Base-by-base conservation (phyloP, 192 early-diverging fungal species). In the Gamsiella multidivaricata region DNA sequence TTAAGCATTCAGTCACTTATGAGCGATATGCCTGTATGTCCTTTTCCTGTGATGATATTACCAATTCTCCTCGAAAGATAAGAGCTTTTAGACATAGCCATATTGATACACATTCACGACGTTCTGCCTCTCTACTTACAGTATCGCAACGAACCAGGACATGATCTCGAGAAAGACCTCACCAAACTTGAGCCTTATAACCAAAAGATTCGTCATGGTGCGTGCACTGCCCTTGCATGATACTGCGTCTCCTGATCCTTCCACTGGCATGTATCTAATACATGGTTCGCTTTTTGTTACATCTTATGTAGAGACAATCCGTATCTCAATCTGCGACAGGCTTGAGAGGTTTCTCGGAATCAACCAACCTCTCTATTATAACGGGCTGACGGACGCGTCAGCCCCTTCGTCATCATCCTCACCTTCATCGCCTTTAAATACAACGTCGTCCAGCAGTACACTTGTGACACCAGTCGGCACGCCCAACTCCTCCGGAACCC, bases 111-210 rank as follows among this genome's bases (percentile, higher is more conserved):
- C n/a, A n/a, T n/a, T n/a, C n/a, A n/a, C n/a, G n/a, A n/a, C 8
- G 20, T 53, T 53, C 51, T n/a, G n/a, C n/a, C n/a, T n/a, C 23
- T 53, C 7, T 41, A 6, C 15, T 20, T 14, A 2, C 22, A 81
- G 80, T 90, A 88, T 64, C 80, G 79, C 64, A 90, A 90, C 52
- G 89, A 90, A 78, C 89, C 89, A 37, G 86, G 88, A 23, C 84
- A 84, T 57, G 89, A 90, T 31, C 34, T 63, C 4, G 74, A 78
- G 60, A 78, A 68, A 42, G 85, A 86, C 23, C 58, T 63, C 31
- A 59, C 49, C 29, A 84, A 88, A 54, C 54, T 88, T 9, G 81
- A 84, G 46, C 49, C 71, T 5, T 90, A 90, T 61, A 90, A 87
- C 51, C 75, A 80, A 52, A 90, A 90, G 62, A 88, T 90, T 54